Conservation (phyloP, 139 green algal species). For the Zygnema circumcarinatum region DNA sequence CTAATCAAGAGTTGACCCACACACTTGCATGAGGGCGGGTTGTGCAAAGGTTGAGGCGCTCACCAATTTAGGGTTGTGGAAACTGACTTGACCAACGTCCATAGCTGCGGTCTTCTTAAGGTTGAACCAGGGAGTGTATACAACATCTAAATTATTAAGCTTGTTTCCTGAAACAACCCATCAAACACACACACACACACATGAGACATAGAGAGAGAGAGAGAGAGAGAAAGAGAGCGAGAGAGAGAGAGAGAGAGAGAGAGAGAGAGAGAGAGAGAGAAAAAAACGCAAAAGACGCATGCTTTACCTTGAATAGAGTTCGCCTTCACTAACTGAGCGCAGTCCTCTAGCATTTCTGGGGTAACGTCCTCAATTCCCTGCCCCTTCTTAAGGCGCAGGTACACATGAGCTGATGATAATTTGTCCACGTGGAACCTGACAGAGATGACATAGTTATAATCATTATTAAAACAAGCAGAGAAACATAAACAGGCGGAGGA, state of each 20-base stretch:
- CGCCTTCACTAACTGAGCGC: slow-evolving; percentile 87
- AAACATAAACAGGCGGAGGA: not conserved
- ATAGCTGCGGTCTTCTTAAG: slow-evolving; percentile 84
- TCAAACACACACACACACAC: not conserved
- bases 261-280: not conserved
- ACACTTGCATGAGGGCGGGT: too few species aligned
- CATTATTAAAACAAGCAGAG: too few species aligned
- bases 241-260: not conserved
- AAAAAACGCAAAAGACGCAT: too few species aligned
- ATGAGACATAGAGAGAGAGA: not conserved
- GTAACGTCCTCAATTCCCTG: slow-evolving; percentile 79
- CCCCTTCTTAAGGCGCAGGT: slow-evolving; percentile 81
- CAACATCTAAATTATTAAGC: slow-evolving; percentile 80
- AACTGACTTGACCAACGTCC: slow-evolving; percentile 89
- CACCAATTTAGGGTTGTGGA: slow-evolving; percentile 79
- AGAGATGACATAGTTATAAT: too few species aligned
- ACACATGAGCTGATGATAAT: slow-evolving; percentile 94
- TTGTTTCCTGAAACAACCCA: slow-evolving; percentile 74
- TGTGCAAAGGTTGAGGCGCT: too few species aligned
- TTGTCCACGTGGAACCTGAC: slow-evolving; percentile 91
- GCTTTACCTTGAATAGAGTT: slow-evolving; percentile 92
- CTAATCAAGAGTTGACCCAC: too few species aligned
- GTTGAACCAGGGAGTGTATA: slow-evolving; percentile 94
- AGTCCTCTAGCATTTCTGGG: slow-evolving; percentile 86
- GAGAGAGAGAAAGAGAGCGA: not conserved